phyloP scores from a whole-genome alignment of 306 rosid genomes.

The Lagenaria siceraria region DNA sequence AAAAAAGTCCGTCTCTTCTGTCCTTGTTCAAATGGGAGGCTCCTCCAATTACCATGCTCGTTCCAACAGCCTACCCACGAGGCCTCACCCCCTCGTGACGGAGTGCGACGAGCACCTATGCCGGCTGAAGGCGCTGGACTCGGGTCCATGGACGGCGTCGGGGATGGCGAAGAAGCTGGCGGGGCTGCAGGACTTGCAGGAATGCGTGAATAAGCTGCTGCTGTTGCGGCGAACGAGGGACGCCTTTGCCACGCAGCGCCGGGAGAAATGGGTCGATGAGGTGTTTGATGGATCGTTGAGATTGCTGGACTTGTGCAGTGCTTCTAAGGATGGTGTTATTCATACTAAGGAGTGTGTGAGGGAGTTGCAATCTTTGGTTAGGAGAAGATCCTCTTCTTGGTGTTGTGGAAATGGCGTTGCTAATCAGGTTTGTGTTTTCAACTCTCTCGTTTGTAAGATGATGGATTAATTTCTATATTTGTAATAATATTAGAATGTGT shows the following conservation, averaged over 20 bases:
- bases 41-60: slow-evolving; percentile 14
- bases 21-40: slow-evolving; percentile 9
- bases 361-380: slow-evolving; percentile 7
- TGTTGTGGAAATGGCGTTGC: slow-evolving; percentile 5
- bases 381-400: background rate
- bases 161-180: slow-evolving; percentile 4
- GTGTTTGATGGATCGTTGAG: slow-evolving; percentile 13
- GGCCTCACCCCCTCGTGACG: slow-evolving; percentile 11
- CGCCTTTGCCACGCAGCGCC: background rate
- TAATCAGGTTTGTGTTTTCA: background rate
- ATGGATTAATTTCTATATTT: background rate
- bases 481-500: no score
- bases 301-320: slow-evolving; percentile 12
- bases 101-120: slow-evolving; percentile 16
- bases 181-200: slow-evolving; percentile 17
- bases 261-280: slow-evolving; percentile 15
- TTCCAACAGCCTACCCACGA: slow-evolving; percentile 16
- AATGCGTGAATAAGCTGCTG: slow-evolving; percentile 10
- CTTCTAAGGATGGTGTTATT: slow-evolving; percentile 8
- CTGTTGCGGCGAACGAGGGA: slow-evolving; percentile 9
- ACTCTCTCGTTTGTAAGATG: background rate
- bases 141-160: background rate
- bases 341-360: slow-evolving; percentile 16
- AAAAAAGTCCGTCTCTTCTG: background rate
- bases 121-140: background rate